phyloP scores from a whole-genome alignment of 2,329 filamentous ascomycete genomes.

The Neospermospora avenae region DNA sequence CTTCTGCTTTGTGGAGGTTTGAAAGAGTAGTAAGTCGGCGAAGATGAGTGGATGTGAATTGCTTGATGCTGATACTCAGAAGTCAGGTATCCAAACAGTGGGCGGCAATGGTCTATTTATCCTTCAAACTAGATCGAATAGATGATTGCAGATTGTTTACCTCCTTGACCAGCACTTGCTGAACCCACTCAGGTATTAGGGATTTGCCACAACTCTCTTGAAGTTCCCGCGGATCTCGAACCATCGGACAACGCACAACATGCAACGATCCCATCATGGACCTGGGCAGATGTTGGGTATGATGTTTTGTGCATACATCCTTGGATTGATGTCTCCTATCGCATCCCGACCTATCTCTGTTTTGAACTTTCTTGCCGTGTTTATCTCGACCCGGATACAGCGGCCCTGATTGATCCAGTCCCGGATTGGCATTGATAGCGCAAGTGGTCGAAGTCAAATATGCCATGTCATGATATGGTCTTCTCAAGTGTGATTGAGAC shows the following conservation, averaged over 20 bases:
- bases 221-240: constrained; percentile 18
- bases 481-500: constrained; percentile 18
- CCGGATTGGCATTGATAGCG: constrained; percentile 21
- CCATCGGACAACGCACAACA: constrained; percentile 29
- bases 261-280: constrained; percentile 23
- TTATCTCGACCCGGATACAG: constrained; percentile 11
- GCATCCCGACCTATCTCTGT: constrained; percentile 3
- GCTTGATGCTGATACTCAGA: constrained; percentile 29
- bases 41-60: constrained; percentile 21
- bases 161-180: background rate
- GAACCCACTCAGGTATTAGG: constrained; percentile 8
- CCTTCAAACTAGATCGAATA: constrained; percentile 10
- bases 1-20: constrained; percentile 6
- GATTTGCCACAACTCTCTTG: constrained; percentile 5
- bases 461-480: constrained; percentile 22
- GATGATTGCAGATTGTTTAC: background rate
- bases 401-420: constrained; percentile 11
- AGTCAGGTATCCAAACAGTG: constrained; percentile 10
- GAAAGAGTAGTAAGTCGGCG: constrained; percentile 16
- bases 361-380: constrained; percentile 7
- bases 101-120: constrained; percentile 28
- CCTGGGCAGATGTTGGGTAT: constrained; percentile 1
- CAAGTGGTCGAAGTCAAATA: constrained; percentile 11
- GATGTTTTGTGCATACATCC: constrained; percentile 9
- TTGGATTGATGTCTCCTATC: constrained; percentile 4